A percentile compares a stretch with the other conserved stretches of the same genome.
phyloP scores from a whole-genome alignment of 2,329 filamentous ascomycete genomes.

The Aurifilum marmelostoma region DNA sequence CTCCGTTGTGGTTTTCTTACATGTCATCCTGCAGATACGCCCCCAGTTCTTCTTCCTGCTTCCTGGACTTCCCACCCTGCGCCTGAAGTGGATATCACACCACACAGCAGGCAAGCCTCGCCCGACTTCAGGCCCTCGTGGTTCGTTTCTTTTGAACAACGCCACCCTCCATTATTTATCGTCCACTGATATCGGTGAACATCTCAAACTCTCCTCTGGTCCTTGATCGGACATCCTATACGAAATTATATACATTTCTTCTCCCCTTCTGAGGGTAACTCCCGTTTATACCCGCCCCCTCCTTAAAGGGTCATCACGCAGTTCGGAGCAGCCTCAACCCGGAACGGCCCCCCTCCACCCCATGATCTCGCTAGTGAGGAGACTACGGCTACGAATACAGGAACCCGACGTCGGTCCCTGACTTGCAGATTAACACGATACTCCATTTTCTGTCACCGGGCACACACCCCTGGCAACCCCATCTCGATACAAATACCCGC shows the following conservation, averaged over 20 bases:
- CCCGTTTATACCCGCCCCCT: constrained; percentile 7
- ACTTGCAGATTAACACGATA: constrained; percentile 27
- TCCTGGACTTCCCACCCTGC: constrained; percentile 13
- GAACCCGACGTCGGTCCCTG: constrained; percentile 36
- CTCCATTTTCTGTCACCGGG: constrained; percentile 6
- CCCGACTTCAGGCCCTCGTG: constrained; percentile 27
- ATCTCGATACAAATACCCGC: constrained; percentile 26
- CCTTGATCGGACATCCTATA: not conserved
- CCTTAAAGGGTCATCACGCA: constrained; percentile 15
- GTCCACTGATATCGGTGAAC: constrained; percentile 24
- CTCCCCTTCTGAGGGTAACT: constrained; percentile 4
- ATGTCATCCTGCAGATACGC: constrained; percentile 18
- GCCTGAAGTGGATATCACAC: constrained; percentile 23
- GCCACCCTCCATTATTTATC: constrained; percentile 25
- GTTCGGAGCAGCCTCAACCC: constrained; percentile 14
- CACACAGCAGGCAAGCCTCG: constrained; percentile 27
- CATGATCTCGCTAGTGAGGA: constrained; percentile 50
- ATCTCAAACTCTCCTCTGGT: constrained; percentile 22
- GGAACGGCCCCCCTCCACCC: constrained; percentile 28
- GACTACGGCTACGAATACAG: constrained; percentile 28
- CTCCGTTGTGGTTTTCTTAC: constrained; percentile 16
- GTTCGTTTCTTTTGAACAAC: constrained; percentile 24
- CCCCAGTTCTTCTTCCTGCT: not conserved
- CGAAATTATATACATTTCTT: constrained; percentile 4
- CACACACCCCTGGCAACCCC: constrained; percentile 16